Evolutionary conservation across 768 basidiomycete genomes (phyloP).

Genomic region (Pisolithus albus): DNA sequence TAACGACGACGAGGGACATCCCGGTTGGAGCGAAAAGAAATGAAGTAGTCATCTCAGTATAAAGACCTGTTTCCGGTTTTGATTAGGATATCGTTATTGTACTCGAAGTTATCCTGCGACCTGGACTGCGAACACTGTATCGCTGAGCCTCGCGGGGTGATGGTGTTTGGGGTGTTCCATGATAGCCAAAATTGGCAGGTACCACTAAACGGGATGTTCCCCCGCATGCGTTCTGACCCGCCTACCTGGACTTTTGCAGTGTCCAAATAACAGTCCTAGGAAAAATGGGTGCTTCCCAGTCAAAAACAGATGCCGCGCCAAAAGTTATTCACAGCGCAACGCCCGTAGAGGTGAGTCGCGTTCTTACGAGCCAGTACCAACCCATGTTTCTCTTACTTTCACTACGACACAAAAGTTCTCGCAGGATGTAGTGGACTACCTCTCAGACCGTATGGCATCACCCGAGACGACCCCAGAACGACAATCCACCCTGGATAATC

Average conservation of each 20-base stretch:
- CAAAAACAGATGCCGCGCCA: conserved; percentile 48
- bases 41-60: neutral
- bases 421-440: conserved; percentile 73
- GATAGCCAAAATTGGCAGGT: too few relatives aligned
- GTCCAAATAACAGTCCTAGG: too few relatives aligned
- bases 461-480: conserved; percentile 58
- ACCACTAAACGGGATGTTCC: too few relatives aligned
- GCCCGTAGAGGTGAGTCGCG: conserved; percentile 42
- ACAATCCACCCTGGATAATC: conserved; percentile 67
- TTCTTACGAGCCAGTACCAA: neutral
- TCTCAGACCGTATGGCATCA: conserved; percentile 57
- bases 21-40: conserved; percentile 21
- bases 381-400: conserved; percentile 6
- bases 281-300: conserved; percentile 63
- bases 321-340: conserved; percentile 52
- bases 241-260: too few relatives aligned
- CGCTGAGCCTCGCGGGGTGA: too few relatives aligned
- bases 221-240: neutral
- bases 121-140: too few relatives aligned
- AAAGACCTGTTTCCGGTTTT: too few relatives aligned
- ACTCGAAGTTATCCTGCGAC: too few relatives aligned
- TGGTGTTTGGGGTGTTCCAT: too few relatives aligned
- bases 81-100: too few relatives aligned
- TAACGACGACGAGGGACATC: conserved; percentile 1
- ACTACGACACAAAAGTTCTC: conserved; percentile 51